Percentiles rank a stretch among this genome's conserved stretches.
phyloP scores from a whole-genome alignment of 768 basidiomycete genomes.

The Fomitopsis pulvina region DNA sequence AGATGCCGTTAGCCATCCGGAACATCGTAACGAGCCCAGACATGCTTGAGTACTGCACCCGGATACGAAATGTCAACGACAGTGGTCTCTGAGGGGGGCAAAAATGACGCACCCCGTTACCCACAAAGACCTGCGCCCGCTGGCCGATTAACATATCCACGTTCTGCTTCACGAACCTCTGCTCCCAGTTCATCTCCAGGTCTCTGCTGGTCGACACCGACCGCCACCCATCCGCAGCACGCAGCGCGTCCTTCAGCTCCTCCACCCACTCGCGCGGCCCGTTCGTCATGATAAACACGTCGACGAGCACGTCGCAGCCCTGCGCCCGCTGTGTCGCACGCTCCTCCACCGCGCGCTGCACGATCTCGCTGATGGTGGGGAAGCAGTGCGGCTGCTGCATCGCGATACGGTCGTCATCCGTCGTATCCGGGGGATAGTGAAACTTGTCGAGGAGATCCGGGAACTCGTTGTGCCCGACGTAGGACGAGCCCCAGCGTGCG shows the following conservation, averaged over 20 bases:
- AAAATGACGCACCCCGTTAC: conserved; percentile 54
- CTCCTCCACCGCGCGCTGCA: conserved; percentile 31
- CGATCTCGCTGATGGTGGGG: conserved; percentile 44
- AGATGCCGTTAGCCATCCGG: conserved; percentile 29
- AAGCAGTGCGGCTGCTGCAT: conserved; percentile 44
- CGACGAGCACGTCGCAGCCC: conserved; percentile 27
- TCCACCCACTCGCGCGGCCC: conserved; percentile 43
- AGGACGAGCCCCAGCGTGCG: conserved; percentile 31
- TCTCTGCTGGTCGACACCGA: conserved; percentile 49
- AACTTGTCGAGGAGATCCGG: conserved; percentile 44
- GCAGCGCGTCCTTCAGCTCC: conserved; percentile 36
- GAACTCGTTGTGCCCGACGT: conserved; percentile 48
- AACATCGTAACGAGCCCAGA: conserved; percentile 43
- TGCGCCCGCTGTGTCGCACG: conserved; percentile 9
- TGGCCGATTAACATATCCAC: conserved; percentile 65
- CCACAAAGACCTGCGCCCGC: conserved; percentile 58
- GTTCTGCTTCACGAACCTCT: conserved; percentile 49
- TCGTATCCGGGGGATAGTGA: conserved; percentile 15
- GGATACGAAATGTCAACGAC: background rate
- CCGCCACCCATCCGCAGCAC: conserved; percentile 34
- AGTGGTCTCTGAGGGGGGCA: background rate
- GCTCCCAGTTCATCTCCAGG: conserved; percentile 46
- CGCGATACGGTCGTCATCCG: conserved; percentile 15
- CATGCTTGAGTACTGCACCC: conserved; percentile 39
- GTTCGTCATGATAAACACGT: conserved; percentile 63